phyloP scores from a whole-genome alignment of 306 rosid genomes.

The cucumber (Cucumis sativus) region DNA sequence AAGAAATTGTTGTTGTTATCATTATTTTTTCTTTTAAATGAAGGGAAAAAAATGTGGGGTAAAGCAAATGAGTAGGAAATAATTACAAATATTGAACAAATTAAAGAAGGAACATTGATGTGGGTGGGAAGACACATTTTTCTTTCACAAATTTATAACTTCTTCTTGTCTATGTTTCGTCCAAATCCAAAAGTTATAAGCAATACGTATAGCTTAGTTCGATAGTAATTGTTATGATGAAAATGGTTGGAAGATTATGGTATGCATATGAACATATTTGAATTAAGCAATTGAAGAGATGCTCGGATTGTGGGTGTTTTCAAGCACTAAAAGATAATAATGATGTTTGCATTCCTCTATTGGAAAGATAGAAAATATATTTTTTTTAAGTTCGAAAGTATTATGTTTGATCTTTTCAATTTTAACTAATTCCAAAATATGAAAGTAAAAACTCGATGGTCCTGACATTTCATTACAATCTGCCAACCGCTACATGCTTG shows the following conservation, averaged over 20 bases:
- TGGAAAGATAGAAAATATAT: no score
- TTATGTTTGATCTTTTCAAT: no score
- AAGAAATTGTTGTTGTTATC: no score
- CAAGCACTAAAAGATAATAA: not conserved
- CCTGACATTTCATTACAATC: no score
- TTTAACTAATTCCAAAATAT: no score
- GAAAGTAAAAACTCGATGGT: no score
- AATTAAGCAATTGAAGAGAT: not conserved
- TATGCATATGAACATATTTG: not conserved
- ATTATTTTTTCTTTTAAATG: no score
- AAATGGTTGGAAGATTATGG: not conserved
- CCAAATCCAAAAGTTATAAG: not conserved
- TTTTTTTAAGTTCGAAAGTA: no score
- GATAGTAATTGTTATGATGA: no score
- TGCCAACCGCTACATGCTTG: no score
- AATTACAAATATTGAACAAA: conserved; percentile 5
- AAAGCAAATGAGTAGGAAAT: conserved; percentile 23
- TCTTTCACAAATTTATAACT: no score
- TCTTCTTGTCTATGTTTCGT: no score
- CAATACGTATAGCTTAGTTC: not conserved
- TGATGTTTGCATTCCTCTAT: not conserved
- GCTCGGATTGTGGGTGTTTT: not conserved
- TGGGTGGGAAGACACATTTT: not conserved
- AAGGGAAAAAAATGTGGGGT: conserved; percentile 1
- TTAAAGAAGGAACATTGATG: not conserved